Percentiles rank a stretch among this genome's conserved stretches.
Conservation (phyloP, 306 rosid genomes). For the Acmispon strigosus region DNA sequence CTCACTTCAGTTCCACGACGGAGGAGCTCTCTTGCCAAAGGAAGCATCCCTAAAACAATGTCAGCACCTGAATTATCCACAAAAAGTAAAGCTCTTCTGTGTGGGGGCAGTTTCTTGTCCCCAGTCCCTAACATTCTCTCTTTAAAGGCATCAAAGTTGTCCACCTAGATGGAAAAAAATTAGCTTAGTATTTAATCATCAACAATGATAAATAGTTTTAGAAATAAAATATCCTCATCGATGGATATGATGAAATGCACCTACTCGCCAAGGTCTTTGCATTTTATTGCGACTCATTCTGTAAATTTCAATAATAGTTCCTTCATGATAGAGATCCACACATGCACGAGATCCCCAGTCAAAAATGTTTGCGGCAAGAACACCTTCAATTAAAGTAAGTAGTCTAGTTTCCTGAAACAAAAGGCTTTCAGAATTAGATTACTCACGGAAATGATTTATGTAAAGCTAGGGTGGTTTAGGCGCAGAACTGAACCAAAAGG, state of each 20-base stretch:
- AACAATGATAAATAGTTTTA: slow-evolving; percentile 3
- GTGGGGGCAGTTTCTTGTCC: slow-evolving; percentile 46
- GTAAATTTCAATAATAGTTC: slow-evolving; percentile 83
- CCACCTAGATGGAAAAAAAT: slow-evolving; percentile 48
- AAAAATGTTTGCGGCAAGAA: slow-evolving; percentile 84
- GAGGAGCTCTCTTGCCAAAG: slow-evolving; percentile 80
- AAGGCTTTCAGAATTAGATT: not conserved
- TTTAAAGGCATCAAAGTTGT: slow-evolving; percentile 62
- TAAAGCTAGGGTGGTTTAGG: slow-evolving; percentile 2
- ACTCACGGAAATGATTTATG: not conserved
- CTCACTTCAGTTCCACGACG: slow-evolving; percentile 80
- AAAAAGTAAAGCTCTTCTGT: slow-evolving; percentile 75
- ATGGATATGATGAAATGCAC: slow-evolving; percentile 7
- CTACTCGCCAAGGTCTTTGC: slow-evolving; percentile 81
- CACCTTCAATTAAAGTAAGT: slow-evolving; percentile 79
- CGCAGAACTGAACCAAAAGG: not conserved
- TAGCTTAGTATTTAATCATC: not conserved
- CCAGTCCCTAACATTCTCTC: slow-evolving; percentile 70
- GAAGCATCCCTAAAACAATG: slow-evolving; percentile 86
- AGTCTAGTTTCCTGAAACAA: slow-evolving; percentile 65
- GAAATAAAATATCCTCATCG: not conserved
- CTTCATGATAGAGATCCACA: slow-evolving; percentile 81
- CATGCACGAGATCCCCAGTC: slow-evolving; percentile 93
- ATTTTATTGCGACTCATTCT: slow-evolving; percentile 86
- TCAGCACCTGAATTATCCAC: slow-evolving; percentile 90